Evolutionary conservation across 768 basidiomycete species (phyloP), one percentile per base, ranked within the genome.

Genomic region (Termitomyces sp.): DNA sequence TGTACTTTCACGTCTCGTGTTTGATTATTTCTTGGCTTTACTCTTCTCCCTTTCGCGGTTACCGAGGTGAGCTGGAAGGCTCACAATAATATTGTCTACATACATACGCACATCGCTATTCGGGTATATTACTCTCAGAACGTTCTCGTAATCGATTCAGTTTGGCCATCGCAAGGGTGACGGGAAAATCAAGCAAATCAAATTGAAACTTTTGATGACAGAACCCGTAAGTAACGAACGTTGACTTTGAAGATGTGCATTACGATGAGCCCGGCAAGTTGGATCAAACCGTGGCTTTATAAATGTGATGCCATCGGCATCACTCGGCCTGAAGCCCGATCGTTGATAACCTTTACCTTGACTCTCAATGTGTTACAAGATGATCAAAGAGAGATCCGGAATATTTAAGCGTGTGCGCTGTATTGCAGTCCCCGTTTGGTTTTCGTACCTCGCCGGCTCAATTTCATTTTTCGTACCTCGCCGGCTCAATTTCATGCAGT

Each of bases 341-440:
- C 33, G 33, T 33, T 62, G 38, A 42, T 56, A 53, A 23, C 21
- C 52, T 23, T 8, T 7, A 9, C 50, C 26, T 57, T 53, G 44
- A 50, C 38, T 49, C 26, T 23, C 23, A n/a, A n/a, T 28, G n/a
- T 45, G 55, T 54, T 57, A 28, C 51, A 57, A 38, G 46, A 54
- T 51, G 55, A 60, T 62, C 56, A 53, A 52, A 51, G 43, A 51
- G 47, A 58, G 51, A 54, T 46, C 49, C 49, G 55, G 43, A 7
- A 38, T 52, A 46, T 50, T 23, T 2, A 55, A 57, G 30, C 7
- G 44, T 43, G 26, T 48, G 26, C 11, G 19, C 45, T 17, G 8
- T 37, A 19, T 43, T 44, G 37, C 46, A 19, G 19, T 40, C 17
- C 38, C 23, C 23, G n/a, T n/a, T n/a, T n/a, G n/a, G 1, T 28